phyloP scores from a whole-genome alignment of 306 rosid species.

The Casuarina glauca region DNA sequence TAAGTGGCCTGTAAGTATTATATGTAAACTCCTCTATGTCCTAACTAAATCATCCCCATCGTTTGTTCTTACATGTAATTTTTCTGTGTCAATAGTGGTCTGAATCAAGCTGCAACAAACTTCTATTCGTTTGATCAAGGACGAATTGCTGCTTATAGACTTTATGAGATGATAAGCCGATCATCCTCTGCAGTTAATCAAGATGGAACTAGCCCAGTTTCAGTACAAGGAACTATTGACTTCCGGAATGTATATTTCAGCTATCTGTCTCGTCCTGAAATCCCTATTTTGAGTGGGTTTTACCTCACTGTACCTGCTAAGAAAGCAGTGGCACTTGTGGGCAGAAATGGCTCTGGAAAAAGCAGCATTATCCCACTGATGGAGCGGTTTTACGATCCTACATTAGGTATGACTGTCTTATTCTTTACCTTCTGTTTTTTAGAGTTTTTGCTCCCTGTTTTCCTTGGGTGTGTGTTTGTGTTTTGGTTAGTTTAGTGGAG shows the following conservation, averaged over 20 bases:
- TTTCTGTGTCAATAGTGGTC: constrained; percentile 56
- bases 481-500: not conserved
- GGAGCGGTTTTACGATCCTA: constrained; percentile 99
- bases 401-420: constrained; percentile 60
- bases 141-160: constrained; percentile 97
- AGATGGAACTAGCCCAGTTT: constrained; percentile 68
- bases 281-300: constrained; percentile 97
- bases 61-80: constrained; percentile 25
- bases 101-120: constrained; percentile 99
- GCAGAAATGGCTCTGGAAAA: constrained; percentile 98
- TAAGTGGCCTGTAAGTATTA: constrained; percentile 95
- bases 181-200: constrained; percentile 83
- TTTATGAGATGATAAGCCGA: constrained; percentile 98
- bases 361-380: constrained; percentile 99
- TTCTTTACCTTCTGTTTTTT: not conserved
- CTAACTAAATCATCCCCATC: constrained; percentile 22
- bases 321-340: constrained; percentile 99
- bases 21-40: not conserved
- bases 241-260: constrained; percentile 98
- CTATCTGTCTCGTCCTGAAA: constrained; percentile 98
- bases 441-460: not conserved
- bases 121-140: constrained; percentile 99
- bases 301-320: constrained; percentile 98
- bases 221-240: constrained; percentile 95
- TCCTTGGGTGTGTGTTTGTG: constrained; percentile 18